Evolutionary conservation across 441 rosid genomes (phyloP).

Genomic region (Erysimum cheiri): DNA sequence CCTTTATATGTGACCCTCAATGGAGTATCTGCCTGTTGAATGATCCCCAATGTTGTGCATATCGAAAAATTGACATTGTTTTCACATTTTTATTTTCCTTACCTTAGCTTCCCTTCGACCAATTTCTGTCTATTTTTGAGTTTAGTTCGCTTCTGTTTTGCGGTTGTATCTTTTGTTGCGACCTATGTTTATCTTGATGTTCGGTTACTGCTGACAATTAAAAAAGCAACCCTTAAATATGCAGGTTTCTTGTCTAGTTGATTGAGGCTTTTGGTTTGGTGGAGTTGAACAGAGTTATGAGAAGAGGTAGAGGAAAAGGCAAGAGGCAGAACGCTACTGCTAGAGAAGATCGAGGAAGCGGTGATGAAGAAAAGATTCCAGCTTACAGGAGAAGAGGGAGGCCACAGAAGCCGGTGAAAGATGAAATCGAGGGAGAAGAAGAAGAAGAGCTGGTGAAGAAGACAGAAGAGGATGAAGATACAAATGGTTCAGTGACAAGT

Average conservation of each 20-base stretch:
- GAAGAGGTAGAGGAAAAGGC: slow-evolving; percentile 76
- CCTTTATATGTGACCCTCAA: background rate
- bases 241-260: slow-evolving; percentile 30
- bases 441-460: slow-evolving; percentile 53
- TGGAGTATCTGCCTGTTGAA: background rate
- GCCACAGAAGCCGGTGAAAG: slow-evolving; percentile 64
- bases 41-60: background rate
- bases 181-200: background rate
- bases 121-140: background rate
- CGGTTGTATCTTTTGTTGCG: slow-evolving; percentile 22
- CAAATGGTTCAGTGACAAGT: slow-evolving; percentile 47
- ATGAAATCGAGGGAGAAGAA: slow-evolving; percentile 49
- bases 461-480: slow-evolving; percentile 41
- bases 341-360: slow-evolving; percentile 58
- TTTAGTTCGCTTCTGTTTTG: slow-evolving; percentile 13
- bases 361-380: slow-evolving; percentile 66
- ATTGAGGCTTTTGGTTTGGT: slow-evolving; percentile 23
- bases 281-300: slow-evolving; percentile 48
- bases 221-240: background rate
- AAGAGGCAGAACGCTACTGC: slow-evolving; percentile 60
- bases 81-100: background rate
- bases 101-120: background rate
- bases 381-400: slow-evolving; percentile 66
- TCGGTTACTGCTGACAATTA: background rate
- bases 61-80: background rate